Percentiles rank a stretch among this genome's conserved stretches.
Evolutionary conservation across 257 asterid species (phyloP).

Genomic region (Thymus quinquecostatus): DNA sequence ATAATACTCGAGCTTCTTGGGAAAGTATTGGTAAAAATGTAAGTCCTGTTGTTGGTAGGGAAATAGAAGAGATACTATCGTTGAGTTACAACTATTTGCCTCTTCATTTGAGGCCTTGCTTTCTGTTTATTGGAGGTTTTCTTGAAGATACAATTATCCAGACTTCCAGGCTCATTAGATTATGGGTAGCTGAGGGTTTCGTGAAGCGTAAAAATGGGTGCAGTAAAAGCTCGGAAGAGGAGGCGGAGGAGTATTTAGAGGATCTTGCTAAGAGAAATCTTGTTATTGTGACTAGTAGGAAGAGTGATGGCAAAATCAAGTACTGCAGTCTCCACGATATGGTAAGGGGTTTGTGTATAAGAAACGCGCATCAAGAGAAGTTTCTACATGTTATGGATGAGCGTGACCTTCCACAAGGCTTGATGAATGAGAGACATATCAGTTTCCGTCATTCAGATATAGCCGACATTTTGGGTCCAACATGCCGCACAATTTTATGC

Average conservation of each 20-base stretch:
- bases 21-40: no score
- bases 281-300: constrained; percentile 4
- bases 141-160: background rate
- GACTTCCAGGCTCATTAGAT: background rate
- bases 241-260: constrained; percentile 23
- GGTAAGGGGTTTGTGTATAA: constrained; percentile 16
- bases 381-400: background rate
- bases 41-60: no score
- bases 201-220: background rate
- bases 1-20: no score
- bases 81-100: no score
- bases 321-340: constrained; percentile 23
- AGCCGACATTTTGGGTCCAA: background rate
- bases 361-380: constrained; percentile 3
- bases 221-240: constrained; percentile 9
- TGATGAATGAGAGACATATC: background rate
- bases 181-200: constrained; percentile 20
- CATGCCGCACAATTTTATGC: background rate
- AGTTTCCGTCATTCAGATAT: background rate
- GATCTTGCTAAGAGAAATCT: constrained; percentile 26
- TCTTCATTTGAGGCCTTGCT: no score
- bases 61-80: no score
- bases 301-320: constrained; percentile 21
- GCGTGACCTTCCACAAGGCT: background rate
- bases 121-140: no score